Evolutionary conservation across 352 stramenopile genomes (phyloP), one percentile per base, ranked within the genome.

Genomic region (Pythium grandisporangium): DNA sequence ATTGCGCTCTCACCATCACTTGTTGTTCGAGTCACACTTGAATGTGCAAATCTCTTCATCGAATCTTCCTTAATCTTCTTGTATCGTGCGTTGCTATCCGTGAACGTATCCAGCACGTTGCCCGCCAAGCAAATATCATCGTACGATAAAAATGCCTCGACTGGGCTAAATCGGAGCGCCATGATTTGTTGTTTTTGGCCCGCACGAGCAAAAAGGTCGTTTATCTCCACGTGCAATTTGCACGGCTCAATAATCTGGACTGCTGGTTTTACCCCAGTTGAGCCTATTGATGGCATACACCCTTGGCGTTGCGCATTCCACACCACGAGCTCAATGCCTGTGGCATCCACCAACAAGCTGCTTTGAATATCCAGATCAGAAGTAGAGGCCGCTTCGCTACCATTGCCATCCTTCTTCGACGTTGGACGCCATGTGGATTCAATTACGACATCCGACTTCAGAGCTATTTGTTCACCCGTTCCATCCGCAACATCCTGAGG

Each of bases 181-280:
- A 89, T 53, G 57, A 87, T 88, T 25, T 90, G 76, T 33, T 92
- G 79, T 5, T 72, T 58, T 37, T 86, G 71, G 4, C 66, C 60
- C 5, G 68, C 71, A 29, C 82, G 59, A 0, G 77, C 70, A 39
- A 83, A 81, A 32, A 90, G 30, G 33, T 87, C 70, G 20, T 56
- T 85, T 14, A 87, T 53, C 40, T 84, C 71, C 2, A 85, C 54
- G 20, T 80, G 65, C 2, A 92, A 34, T 24, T 75, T 61, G 23
- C 69, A 86, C 5, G 79, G 79, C 34, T 92, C 79, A n/a, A 92
- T 58, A 29, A 92, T 53, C 27, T 92, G 79, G 6, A 92, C 77
- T 32, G 79, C 32, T 19, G 66, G 55, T 4, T 61, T 61, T 6
- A 67, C 27, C 19, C 20, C 33, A 41, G n/a, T 37, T 32, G 8